Percentiles rank a stretch among this genome's conserved stretches.
Evolutionary conservation across 805 yeast genomes (phyloP).

Genomic region (Lachancea thermotolerans): DNA sequence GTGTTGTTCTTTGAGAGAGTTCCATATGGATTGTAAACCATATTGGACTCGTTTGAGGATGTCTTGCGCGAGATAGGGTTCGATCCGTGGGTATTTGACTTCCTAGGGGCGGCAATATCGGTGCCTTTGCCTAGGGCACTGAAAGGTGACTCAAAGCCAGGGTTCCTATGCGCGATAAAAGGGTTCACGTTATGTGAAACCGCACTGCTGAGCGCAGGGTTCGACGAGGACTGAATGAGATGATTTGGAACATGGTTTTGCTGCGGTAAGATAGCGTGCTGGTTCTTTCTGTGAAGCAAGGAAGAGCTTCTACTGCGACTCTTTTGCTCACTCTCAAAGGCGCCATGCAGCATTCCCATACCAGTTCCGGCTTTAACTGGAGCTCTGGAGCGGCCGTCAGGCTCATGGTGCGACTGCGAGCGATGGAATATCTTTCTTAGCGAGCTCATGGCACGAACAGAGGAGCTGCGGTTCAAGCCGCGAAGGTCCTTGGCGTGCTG

Average conservation of each 20-base stretch:
- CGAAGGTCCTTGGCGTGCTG: neutral
- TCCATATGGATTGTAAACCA: slow-evolving; percentile 65
- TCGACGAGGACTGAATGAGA: slow-evolving; percentile 1
- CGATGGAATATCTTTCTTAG: slow-evolving; percentile 10
- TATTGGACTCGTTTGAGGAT: slow-evolving; percentile 30
- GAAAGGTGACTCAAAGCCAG: slow-evolving; percentile 10
- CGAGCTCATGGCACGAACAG: slow-evolving; percentile 7
- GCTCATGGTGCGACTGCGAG: slow-evolving; percentile 12
- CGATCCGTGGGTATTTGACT: slow-evolving; percentile 7
- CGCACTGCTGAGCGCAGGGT: slow-evolving; percentile 17
- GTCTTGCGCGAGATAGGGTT: slow-evolving; percentile 6
- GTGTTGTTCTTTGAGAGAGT: slow-evolving; percentile 6
- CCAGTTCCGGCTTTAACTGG: neutral
- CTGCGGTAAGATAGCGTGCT: slow-evolving; percentile 7
- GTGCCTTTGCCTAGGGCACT: slow-evolving; percentile 18
- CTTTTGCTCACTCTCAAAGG: slow-evolving; percentile 1
- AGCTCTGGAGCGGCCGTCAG: neutral
- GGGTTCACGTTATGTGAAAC: slow-evolving; percentile 29
- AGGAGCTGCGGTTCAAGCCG: slow-evolving; percentile 6
- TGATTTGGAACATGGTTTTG: slow-evolving; percentile 1
- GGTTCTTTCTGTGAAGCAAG: slow-evolving; percentile 15
- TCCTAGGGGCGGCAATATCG: slow-evolving; percentile 24
- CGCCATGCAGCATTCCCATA: neutral
- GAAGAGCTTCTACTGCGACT: slow-evolving; percentile 21
- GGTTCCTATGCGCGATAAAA: slow-evolving; percentile 10